Evolutionary conservation across 441 rosid genomes (phyloP), one percentile per base, ranked within the genome.

Genomic region (Flueggea neowawraea): DNA sequence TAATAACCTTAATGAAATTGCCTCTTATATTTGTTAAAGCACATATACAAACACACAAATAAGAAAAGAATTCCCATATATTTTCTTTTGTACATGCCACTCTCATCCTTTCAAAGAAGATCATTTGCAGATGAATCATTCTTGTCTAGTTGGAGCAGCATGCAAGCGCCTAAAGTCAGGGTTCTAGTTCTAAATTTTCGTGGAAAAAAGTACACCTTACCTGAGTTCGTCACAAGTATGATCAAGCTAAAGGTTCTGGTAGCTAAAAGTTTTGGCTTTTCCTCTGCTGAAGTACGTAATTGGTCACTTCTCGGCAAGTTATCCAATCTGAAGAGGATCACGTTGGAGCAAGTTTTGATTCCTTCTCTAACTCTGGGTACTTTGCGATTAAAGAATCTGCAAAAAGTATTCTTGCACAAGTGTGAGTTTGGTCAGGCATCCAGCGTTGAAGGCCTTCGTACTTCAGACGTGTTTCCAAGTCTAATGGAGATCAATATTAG

Each of bases 401-500:
- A 51, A 31, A 86, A 78, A 58, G 17, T 84, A 47, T 75, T 82
- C 8, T 54, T 88, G 56, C 55, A 73, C 52, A 14, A 3, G 14
- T 57, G 60, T 16, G 15, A 43, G 17, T 67, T 83, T 9, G 67
- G 74, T 10, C 64, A 63, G 49, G 78, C 74, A 12, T 76, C 72
- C 41, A 44, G 3, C 52, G 68, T 33, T 13, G 31, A 65, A 10
- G 14, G 31, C 33, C 44, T 13, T 28, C 0, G 31, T 22, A 32
- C 79, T 58, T 66, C 69, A 7, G 58, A 54, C 15, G 59, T 75
- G 16, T 59, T 87, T 9, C 78, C 83, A 22, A 78, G 67, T 52
- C 73, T 89, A 17, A 56, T 50, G 17, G 94, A 83, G 77, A 72
- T 89, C 4, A 78, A 83, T 57, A 79, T 85, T 0, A 84, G 82